Percentiles rank a stretch among this genome's conserved stretches.
Evolutionary conservation across 164 flowering plant species (phyloP).

Genomic region (Hamamelis virginiana): DNA sequence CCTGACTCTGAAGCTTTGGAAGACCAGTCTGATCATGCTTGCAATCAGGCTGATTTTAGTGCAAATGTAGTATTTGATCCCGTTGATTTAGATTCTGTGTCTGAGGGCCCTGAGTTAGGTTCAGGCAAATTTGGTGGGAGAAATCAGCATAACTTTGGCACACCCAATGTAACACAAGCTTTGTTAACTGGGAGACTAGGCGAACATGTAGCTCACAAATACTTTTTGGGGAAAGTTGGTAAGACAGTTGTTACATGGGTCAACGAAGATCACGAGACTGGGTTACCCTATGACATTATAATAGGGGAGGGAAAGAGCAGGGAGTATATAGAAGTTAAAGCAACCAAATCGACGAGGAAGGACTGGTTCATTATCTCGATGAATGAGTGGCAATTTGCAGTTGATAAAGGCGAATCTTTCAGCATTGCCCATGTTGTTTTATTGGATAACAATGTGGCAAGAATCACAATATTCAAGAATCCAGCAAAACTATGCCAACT

Average conservation of each 20-base stretch:
- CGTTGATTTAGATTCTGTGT: constrained; percentile 19
- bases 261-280: constrained; percentile 67
- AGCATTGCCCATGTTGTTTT: constrained; percentile 71
- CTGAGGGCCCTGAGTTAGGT: constrained; percentile 6
- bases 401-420: constrained; percentile 71
- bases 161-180: constrained; percentile 44
- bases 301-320: constrained; percentile 32
- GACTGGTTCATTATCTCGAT: constrained; percentile 75
- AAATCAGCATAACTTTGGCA: constrained; percentile 45
- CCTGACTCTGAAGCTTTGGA: constrained; percentile 20
- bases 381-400: constrained; percentile 86
- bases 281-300: constrained; percentile 78
- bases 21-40: constrained; percentile 16
- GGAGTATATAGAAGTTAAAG: constrained; percentile 86
- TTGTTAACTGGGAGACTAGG: constrained; percentile 63
- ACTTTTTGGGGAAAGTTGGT: constrained; percentile 43
- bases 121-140: constrained; percentile 25
- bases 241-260: constrained; percentile 63
- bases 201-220: constrained; percentile 69
- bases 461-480: constrained; percentile 55
- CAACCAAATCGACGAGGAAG: constrained; percentile 69
- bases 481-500: constrained; percentile 60
- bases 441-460: constrained; percentile 40
- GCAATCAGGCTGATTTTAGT: constrained; percentile 7
- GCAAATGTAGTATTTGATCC: constrained; percentile 18